Base-by-base conservation (phyloP, 495 filamentous ascomycete species). In the Pseudevernia furfuracea region DNA sequence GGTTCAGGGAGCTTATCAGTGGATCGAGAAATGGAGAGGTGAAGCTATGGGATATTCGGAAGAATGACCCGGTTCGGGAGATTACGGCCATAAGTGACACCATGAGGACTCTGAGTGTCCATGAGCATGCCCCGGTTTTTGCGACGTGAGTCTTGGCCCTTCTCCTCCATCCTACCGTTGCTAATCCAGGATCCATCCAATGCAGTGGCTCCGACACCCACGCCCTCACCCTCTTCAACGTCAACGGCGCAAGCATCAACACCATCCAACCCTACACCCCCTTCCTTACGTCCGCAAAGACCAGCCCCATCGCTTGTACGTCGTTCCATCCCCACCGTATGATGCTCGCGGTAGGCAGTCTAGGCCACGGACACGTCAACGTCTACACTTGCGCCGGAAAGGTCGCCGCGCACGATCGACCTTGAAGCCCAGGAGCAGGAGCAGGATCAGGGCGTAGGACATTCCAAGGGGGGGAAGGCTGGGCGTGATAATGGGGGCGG, bases 121-220 rank as follows among this genome's bases (percentile, higher is more conserved):
- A 99, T 75, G 94, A 99, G 74, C 95, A 97, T 76, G 85, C 96
- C 55, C 94, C 94, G 37, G 92, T 99, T 10, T 96, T 97, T 79
- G 91, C 91, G 70, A 86, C 92, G 91, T 96, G 89, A 77, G 89
- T 85, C 36, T 41, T 57, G 10, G 10, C 57, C 55, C 34, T 10
- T 41, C 17, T 46, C 38, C 61, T n/a, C 38, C 41, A 8, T 56
- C 38, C 12, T 5, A 48, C 23, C 11, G 34, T 65, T 52, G n/a
- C 61, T 61, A 58, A 63, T 14, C 61, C 19, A 4, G 48, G 4
- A 34, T 32, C 38, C 41, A 15, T 37, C 37, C 21, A 43, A 21
- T n/a, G n/a, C 69, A 96, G 91, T 64, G 95, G 93, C 66, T 91
- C 91, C 17, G 90, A 90, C 61, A 85, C 86, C 55, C 92, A 96